Evolutionary conservation across 768 basidiomycete genomes (phyloP).

Genomic region (Kwoniella bestiolae): DNA sequence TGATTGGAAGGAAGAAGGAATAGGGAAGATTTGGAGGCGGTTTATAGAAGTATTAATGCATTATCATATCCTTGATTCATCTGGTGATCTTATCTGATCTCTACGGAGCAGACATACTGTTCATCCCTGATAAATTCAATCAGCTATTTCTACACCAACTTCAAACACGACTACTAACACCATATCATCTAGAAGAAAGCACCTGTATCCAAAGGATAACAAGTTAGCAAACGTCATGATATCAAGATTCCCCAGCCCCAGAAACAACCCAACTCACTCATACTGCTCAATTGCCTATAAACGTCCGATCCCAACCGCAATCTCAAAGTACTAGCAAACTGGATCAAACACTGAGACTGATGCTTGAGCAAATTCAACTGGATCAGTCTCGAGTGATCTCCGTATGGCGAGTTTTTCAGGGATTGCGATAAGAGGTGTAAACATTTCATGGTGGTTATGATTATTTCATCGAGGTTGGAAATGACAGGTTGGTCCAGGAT

Average conservation of each 20-base stretch:
- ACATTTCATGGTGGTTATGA: conserved; percentile 89
- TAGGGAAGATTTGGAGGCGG: background rate
- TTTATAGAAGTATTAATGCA: background rate
- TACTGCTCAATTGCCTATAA: conserved; percentile 31
- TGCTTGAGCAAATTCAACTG: conserved; percentile 67
- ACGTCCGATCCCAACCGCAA: conserved; percentile 45
- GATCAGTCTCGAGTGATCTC: conserved; percentile 65
- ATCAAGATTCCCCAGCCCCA: too few species aligned
- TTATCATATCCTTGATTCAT: too few species aligned
- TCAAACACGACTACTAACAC: background rate
- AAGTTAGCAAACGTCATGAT: background rate
- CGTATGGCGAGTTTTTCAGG: conserved; percentile 70
- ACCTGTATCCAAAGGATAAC: conserved; percentile 6
- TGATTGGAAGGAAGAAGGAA: background rate
- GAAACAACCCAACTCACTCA: conserved; percentile 60
- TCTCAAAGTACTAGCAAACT: conserved; percentile 45
- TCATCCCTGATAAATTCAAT: background rate
- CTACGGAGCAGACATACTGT: background rate
- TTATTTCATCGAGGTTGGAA: conserved; percentile 83
- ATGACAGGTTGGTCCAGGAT: conserved; percentile 77
- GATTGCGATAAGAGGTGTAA: conserved; percentile 80
- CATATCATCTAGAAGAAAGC: conserved; percentile 28
- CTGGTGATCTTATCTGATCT: too few species aligned
- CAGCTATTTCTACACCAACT: too few species aligned
- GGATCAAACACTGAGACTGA: conserved; percentile 29